Evolutionary conservation across 2,329 filamentous ascomycete genomes (phyloP).

Genomic region (Phialophora chinensis): DNA sequence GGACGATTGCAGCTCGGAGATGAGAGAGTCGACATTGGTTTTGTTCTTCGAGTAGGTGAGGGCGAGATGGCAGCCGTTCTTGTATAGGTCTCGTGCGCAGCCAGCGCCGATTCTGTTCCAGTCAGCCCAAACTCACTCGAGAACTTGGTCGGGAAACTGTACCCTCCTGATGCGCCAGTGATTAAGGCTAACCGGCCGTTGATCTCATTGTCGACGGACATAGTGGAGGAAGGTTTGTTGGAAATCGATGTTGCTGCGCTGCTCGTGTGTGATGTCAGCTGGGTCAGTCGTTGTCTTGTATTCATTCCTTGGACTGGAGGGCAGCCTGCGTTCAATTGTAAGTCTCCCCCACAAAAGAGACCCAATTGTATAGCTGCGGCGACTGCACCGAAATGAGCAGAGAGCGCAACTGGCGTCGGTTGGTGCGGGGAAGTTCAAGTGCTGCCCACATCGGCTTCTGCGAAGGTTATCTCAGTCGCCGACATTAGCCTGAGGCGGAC

Average conservation of each 20-base stretch:
- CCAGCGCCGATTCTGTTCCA: constrained; percentile 64
- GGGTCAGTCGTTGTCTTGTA: constrained; percentile 19
- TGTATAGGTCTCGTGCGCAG: constrained; percentile 62
- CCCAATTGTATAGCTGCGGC: constrained; percentile 16
- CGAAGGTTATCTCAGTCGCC: constrained; percentile 9
- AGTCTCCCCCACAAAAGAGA: not conserved
- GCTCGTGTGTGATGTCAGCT: constrained; percentile 13
- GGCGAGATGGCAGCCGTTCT: constrained; percentile 60
- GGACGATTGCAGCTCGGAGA: constrained; percentile 46
- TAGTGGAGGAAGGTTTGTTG: constrained; percentile 14
- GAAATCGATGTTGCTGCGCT: not conserved
- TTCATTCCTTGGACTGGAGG: constrained; percentile 2
- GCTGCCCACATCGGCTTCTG: constrained; percentile 25
- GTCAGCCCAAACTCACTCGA: constrained; percentile 16
- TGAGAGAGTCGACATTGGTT: constrained; percentile 54
- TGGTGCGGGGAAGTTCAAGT: constrained; percentile 24
- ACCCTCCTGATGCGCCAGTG: constrained; percentile 68
- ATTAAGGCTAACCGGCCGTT: constrained; percentile 63
- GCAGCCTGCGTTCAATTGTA: not conserved
- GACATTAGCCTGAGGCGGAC: constrained; percentile 22
- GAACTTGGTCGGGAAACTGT: constrained; percentile 15
- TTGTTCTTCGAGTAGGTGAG: constrained; percentile 64
- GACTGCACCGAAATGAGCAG: constrained; percentile 18
- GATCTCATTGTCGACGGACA: constrained; percentile 53
- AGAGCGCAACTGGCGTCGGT: not conserved